phyloP scores from a whole-genome alignment of 2,329 filamentous ascomycete species.

The Penicillium sp. region DNA sequence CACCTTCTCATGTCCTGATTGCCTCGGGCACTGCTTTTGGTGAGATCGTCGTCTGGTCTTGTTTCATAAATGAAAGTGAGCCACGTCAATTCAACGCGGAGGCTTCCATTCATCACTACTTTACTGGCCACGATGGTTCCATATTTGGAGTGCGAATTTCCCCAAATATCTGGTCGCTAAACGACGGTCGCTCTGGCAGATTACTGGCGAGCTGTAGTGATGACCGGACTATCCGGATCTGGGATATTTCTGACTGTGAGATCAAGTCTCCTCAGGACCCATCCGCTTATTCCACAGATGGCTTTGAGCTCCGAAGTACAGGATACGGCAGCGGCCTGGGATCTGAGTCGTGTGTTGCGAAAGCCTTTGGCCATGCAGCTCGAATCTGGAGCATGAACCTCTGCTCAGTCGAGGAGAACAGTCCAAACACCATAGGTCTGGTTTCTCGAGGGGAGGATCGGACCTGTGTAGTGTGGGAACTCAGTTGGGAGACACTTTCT shows the following conservation, averaged over 20 bases:
- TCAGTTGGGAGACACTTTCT: slow-evolving; percentile 43
- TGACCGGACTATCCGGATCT: slow-evolving; percentile 84
- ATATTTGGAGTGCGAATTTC: slow-evolving; percentile 90
- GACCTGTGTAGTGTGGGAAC: slow-evolving; percentile 71
- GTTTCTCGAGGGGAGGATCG: slow-evolving; percentile 86
- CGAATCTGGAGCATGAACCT: slow-evolving; percentile 89
- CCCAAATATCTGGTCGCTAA: slow-evolving; percentile 45
- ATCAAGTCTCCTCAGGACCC: slow-evolving; percentile 31
- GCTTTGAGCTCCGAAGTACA: slow-evolving; percentile 54
- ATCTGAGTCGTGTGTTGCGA: slow-evolving; percentile 59
- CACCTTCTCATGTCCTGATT: slow-evolving; percentile 64
- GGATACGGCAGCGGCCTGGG: slow-evolving; percentile 58
- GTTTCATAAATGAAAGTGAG: slow-evolving; percentile 40
- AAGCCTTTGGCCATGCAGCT: slow-evolving; percentile 81
- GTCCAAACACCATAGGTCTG: slow-evolving; percentile 49
- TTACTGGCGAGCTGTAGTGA: slow-evolving; percentile 93
- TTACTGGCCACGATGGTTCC: slow-evolving; percentile 80
- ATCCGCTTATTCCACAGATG: slow-evolving; percentile 40
- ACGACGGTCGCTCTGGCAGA: slow-evolving; percentile 48
- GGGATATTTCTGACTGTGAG: slow-evolving; percentile 70
- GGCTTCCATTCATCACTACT: slow-evolving; percentile 55
- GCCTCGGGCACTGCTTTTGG: slow-evolving; percentile 93
- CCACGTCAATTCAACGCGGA: slow-evolving; percentile 19
- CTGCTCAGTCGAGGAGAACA: slow-evolving; percentile 37
- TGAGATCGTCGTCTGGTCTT: slow-evolving; percentile 89